phyloP scores from a whole-genome alignment of 768 basidiomycete genomes.

The Lepiota venenata region DNA sequence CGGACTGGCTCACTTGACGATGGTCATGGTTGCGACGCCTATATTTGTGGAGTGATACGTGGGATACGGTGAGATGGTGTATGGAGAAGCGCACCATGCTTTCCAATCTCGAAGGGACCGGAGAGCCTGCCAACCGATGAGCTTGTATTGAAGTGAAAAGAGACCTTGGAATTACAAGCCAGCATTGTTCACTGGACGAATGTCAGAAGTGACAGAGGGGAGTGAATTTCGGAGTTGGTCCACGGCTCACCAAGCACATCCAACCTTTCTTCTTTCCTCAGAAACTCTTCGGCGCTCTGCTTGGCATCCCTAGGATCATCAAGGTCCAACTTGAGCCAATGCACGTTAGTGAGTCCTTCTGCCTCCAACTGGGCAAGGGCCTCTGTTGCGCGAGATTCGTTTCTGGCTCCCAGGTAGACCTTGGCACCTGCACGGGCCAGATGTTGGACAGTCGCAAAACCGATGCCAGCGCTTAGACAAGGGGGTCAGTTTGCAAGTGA shows the following conservation, averaged over 20 bases:
- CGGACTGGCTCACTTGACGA: conserved; percentile 3
- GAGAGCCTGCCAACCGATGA: not conserved
- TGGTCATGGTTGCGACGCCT: not conserved
- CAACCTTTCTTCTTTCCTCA: conserved; percentile 44
- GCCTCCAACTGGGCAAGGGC: conserved; percentile 34
- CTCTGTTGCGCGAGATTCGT: conserved; percentile 38
- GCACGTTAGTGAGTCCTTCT: conserved; percentile 43
- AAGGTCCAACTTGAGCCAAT: conserved; percentile 51
- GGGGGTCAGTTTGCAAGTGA: not conserved
- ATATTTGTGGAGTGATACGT: conserved; percentile 20
- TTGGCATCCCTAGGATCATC: conserved; percentile 41
- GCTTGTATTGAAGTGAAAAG: too few relatives aligned
- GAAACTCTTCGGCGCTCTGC: conserved; percentile 42
- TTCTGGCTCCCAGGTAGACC: conserved; percentile 52
- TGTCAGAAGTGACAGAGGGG: not conserved
- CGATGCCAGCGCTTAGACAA: not conserved
- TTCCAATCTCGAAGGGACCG: not conserved
- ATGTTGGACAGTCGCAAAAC: not conserved
- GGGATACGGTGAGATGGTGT: not conserved
- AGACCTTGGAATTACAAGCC: conserved; percentile 30
- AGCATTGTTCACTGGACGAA: conserved; percentile 50
- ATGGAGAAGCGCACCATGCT: not conserved
- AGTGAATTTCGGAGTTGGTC: not conserved
- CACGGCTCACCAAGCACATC: conserved; percentile 47
- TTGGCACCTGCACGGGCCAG: conserved; percentile 9